Evolutionary conservation across 1,284 basidiomycete genomes (phyloP), one percentile per base, ranked within the genome.

Genomic region (Tremellales sp.): DNA sequence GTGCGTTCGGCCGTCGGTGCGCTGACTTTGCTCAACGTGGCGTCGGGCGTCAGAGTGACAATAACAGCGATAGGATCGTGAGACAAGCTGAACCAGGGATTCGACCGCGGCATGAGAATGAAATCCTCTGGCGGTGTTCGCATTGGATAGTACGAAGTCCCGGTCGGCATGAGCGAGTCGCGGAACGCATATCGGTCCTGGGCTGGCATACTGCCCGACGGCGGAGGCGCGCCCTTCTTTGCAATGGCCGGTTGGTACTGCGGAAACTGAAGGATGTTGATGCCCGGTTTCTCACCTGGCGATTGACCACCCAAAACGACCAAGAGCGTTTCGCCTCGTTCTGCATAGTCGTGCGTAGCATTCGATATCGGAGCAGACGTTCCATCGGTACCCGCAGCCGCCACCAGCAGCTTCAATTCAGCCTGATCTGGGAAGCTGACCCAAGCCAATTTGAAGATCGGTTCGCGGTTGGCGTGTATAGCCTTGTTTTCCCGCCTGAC

Each of bases 381-480:
- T 13, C 53, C 57, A 13, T 61, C 54, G 8, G 57, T 54, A 1
- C 52, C 58, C 37, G 64, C 61, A 12, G 67, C 61, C 0, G 67
- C 56, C 3, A 67, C 53, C 3, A 74, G 43, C 13, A 60, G 54
- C n/a, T 62, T 61, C 45, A 75, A 48, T 8, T 56, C 54, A 0
- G 68, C 51, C 21, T 72, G 66, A 44, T 84, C 82, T 0, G 83
- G 77, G 68, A 85, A 89, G 1, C 81, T 79, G 47, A 84, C 85
- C 92, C 92, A 96, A 0, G 85, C 77, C 4, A 96, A 77, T 69
- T 89, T 91, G 79, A 89, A 93, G 40, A 97, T 84, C 1, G 91
- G 89, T 67, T 94, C 90, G 53, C 84, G 77, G 3, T 72, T 64
- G 5, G 64, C 60, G 40, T 45, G 52, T 19, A 48, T 54, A 12